Conservation (phyloP, 108 stramenopile genomes). For the Cyclotella cryptica region DNA sequence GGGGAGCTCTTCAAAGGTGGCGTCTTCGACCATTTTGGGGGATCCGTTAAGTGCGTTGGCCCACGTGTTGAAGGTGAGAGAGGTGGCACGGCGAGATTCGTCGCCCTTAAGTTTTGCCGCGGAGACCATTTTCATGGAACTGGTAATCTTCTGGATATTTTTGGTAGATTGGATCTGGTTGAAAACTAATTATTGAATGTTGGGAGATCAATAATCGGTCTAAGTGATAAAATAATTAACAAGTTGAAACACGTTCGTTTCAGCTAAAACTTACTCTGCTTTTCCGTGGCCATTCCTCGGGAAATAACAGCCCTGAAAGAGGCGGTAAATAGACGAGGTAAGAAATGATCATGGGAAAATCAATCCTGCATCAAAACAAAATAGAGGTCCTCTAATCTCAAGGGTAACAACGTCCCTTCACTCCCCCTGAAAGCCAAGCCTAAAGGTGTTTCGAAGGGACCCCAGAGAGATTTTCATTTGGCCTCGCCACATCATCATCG, state of each 20-base stretch:
- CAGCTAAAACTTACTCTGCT: constrained; percentile 69
- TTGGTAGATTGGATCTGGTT: constrained; percentile 98
- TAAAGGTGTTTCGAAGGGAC: background rate
- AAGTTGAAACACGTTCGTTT: background rate
- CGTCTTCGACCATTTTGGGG: constrained; percentile 62
- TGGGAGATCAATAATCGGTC: background rate
- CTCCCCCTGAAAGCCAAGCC: background rate
- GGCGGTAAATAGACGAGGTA: background rate
- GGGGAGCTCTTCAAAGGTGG: constrained; percentile 86
- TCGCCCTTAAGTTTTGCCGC: constrained; percentile 99
- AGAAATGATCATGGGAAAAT: background rate
- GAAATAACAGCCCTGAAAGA: constrained; percentile 42
- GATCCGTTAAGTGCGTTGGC: constrained; percentile 63
- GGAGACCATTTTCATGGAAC: constrained; percentile 99
- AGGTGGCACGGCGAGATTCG: constrained; percentile 78
- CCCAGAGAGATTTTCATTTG: no score
- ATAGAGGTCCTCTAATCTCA: background rate
- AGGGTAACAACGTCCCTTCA: background rate
- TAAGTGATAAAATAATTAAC: background rate
- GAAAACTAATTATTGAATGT: constrained; percentile 59
- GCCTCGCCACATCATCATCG: no score
- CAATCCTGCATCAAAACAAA: background rate
- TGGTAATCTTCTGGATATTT: constrained; percentile 99
- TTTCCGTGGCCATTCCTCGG: constrained; percentile 93
- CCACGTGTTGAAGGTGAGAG: constrained; percentile 87